These are phyloP conservation scores for Hyphopichia pseudoburtonii DNA, from an alignment of 1,139 yeast species.

Conservation along the genomic window DNA sequence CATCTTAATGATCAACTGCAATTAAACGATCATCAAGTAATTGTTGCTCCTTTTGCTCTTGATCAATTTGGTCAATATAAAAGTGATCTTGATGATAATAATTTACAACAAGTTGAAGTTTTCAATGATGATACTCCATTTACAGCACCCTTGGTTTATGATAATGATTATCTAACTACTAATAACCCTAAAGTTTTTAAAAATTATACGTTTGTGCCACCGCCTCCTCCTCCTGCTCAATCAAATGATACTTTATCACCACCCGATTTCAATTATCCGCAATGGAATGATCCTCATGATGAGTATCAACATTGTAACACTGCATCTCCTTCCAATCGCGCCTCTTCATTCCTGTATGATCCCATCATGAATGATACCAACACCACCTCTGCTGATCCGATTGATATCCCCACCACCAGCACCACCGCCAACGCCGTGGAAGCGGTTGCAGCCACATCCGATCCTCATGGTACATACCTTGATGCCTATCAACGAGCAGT, in stretches of 20 bases:
- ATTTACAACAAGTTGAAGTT: conserved; percentile 7
- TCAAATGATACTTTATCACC: conserved; percentile 11
- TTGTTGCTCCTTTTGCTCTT: conserved; percentile 51
- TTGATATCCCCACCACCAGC: no score
- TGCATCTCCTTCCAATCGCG: no score
- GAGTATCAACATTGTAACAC: no score
- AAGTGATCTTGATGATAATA: conserved; percentile 1
- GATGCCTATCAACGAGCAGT: conserved; percentile 28
- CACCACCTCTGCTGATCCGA: no score
- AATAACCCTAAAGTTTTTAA: conserved; percentile 41
- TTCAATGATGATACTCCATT: conserved; percentile 16
- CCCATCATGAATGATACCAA: no score
- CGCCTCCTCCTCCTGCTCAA: conserved; percentile 15
- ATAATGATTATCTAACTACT: conserved; percentile 41
- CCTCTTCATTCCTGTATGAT: no score
- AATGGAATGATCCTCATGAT: conserved; percentile 15
- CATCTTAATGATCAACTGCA: conserved; percentile 34
- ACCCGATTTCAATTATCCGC: conserved; percentile 24
- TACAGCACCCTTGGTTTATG: conserved; percentile 47
- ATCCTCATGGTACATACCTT: conserved; percentile 10
- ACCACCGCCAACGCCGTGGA: conserved; percentile 3
- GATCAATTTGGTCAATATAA: conserved; percentile 40
- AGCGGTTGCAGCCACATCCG: no score
- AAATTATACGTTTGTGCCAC: conserved; percentile 32
- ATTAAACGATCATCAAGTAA: conserved; percentile 63